phyloP scores from a whole-genome alignment of 31 red algal genomes.

The Odonthalia washingtoniensis region DNA sequence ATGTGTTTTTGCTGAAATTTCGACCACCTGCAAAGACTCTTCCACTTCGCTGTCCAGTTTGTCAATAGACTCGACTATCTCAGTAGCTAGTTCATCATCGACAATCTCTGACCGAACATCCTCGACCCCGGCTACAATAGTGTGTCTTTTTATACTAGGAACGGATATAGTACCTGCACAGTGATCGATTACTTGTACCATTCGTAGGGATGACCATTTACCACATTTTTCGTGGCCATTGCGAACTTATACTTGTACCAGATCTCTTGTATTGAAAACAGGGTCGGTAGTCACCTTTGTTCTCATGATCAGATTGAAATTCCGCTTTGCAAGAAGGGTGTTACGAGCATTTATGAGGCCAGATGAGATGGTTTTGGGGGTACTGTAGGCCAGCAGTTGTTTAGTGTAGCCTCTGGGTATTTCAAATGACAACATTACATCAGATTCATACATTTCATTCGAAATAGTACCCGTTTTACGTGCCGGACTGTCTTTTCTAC shows the following conservation, averaged over 20 bases:
- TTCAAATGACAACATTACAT: conserved; percentile 15
- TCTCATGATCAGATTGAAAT: neutral
- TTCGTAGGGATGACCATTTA: neutral
- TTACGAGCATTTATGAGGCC: neutral
- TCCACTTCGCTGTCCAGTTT: too few species aligned
- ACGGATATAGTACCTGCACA: neutral
- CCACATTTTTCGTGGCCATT: neutral
- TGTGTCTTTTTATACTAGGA: neutral
- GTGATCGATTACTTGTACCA: neutral
- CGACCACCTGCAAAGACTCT: too few species aligned
- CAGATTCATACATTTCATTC: conserved; percentile 14
- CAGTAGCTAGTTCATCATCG: neutral
- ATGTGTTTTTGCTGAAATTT: too few species aligned
- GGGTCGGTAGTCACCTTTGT: neutral
- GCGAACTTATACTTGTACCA: neutral
- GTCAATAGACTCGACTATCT: neutral
- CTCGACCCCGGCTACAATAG: neutral
- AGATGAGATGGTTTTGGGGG: neutral
- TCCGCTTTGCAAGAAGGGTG: too few species aligned
- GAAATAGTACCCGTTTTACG: neutral
- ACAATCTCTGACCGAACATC: neutral
- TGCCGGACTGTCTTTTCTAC: neutral
- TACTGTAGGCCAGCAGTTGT: neutral
- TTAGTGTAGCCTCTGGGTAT: conserved; percentile 10
- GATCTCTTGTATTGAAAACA: neutral